A percentile compares a stretch with the other conserved stretches of the same genome.
Evolutionary conservation across 1,284 basidiomycete genomes (phyloP).

Genomic region (Pisolithus thermaeus): DNA sequence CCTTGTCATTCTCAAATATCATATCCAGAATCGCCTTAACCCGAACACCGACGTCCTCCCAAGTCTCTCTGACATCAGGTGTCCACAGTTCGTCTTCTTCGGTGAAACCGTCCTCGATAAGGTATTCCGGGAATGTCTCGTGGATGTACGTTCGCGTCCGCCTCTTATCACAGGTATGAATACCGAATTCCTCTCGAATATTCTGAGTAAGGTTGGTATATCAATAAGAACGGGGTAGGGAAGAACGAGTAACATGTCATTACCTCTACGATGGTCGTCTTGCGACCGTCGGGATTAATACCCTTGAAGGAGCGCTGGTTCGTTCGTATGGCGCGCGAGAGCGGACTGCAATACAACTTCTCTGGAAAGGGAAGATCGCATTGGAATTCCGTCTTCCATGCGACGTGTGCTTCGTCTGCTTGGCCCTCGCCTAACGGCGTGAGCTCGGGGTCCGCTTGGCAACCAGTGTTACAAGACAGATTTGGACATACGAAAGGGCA

Average conservation of each 20-base stretch:
- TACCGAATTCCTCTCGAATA: conserved; percentile 62
- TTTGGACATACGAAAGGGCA: neutral
- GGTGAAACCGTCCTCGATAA: conserved; percentile 60
- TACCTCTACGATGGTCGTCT: conserved; percentile 50
- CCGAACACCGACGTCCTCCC: conserved; percentile 49
- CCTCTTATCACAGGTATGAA: conserved; percentile 73
- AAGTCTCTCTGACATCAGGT: conserved; percentile 58
- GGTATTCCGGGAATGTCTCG: conserved; percentile 52
- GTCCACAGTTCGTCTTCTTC: conserved; percentile 74
- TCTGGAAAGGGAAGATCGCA: conserved; percentile 56
- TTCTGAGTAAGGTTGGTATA: conserved; percentile 35
- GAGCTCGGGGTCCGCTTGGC: conserved; percentile 67
- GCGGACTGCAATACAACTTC: conserved; percentile 64
- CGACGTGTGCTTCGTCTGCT: conserved; percentile 47
- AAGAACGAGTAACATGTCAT: neutral
- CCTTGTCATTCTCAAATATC: conserved; percentile 40
- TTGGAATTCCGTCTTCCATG: conserved; percentile 55
- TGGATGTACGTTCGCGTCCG: conserved; percentile 49
- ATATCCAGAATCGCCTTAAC: conserved; percentile 53
- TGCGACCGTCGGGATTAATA: conserved; percentile 22
- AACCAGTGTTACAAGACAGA: neutral
- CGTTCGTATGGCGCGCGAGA: conserved; percentile 69
- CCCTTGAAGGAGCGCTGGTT: conserved; percentile 58
- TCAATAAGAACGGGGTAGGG: neutral
- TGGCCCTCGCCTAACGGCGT: conserved; percentile 64